Conservation (phyloP, 2,329 filamentous ascomycete genomes). For the Epichloe amarillans region DNA sequence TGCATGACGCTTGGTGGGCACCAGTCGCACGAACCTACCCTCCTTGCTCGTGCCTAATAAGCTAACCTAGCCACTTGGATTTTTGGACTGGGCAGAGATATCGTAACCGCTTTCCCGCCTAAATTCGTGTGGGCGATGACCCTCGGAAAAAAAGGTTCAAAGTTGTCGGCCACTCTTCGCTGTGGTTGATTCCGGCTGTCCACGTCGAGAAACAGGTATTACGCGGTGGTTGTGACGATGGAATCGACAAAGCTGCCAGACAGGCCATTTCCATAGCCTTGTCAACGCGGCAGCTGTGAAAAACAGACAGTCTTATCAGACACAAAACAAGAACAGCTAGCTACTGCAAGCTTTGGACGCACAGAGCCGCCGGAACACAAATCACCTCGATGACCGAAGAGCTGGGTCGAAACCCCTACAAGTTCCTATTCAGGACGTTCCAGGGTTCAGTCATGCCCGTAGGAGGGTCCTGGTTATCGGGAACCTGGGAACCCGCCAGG, state of each 20-base stretch:
- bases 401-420: not conserved
- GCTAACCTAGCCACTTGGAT: not conserved
- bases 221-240: too few species aligned
- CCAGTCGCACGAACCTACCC: not conserved
- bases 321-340: not conserved
- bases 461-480: not conserved
- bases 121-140: not conserved
- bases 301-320: too few species aligned
- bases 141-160: not conserved
- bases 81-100: not conserved
- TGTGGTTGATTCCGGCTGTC: too few species aligned
- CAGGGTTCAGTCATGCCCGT: not conserved
- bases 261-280: too few species aligned
- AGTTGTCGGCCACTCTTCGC: not conserved
- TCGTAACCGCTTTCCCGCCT: not conserved
- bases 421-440: not conserved
- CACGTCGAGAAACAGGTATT: too few species aligned
- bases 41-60: not conserved
- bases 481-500: not conserved
- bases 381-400: not conserved
- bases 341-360: not conserved
- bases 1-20: not conserved
- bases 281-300: too few species aligned
- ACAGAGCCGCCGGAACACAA: not conserved
- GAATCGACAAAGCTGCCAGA: too few species aligned